phyloP scores from a whole-genome alignment of 805 yeast genomes.

The Ogataea populi-albae region DNA sequence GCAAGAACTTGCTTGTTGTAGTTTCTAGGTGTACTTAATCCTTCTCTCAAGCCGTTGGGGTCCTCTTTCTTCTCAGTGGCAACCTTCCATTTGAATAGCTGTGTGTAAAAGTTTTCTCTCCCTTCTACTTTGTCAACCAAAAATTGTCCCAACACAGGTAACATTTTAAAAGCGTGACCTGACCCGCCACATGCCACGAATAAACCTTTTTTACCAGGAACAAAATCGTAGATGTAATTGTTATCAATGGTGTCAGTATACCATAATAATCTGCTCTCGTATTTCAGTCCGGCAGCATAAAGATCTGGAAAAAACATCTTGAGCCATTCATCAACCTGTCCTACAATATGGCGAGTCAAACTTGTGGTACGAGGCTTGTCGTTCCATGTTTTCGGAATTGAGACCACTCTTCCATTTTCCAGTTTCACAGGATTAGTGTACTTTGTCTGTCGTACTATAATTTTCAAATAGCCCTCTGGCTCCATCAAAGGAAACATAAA shows the following conservation, averaged over 20 bases:
- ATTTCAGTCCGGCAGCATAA: constrained; percentile 21
- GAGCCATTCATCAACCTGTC: constrained; percentile 28
- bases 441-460: constrained; percentile 36
- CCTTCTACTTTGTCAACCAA: constrained; percentile 35
- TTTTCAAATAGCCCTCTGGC: constrained; percentile 36
- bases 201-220: constrained; percentile 29
- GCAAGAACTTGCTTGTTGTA: constrained; percentile 22
- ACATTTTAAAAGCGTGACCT: constrained; percentile 36
- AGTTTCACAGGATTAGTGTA: constrained; percentile 31
- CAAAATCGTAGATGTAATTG: constrained; percentile 32
- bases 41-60: constrained; percentile 30
- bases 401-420: constrained; percentile 23
- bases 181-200: constrained; percentile 37
- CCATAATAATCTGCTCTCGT: constrained; percentile 31
- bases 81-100: constrained; percentile 35
- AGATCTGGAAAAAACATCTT: constrained; percentile 30
- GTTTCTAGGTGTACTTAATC: constrained; percentile 17
- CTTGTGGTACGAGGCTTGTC: constrained; percentile 21
- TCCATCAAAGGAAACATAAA: constrained; percentile 35
- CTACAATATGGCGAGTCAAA: constrained; percentile 27
- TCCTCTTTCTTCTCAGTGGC: constrained; percentile 24
- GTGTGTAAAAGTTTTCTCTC: constrained; percentile 28
- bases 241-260: constrained; percentile 34
- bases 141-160: constrained; percentile 33
- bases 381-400: constrained; percentile 32